These are phyloP conservation scores for Microbotryum scabiosae DNA, from an alignment of 1,284 basidiomycete genomes.

Conservation along the genomic window DNA sequence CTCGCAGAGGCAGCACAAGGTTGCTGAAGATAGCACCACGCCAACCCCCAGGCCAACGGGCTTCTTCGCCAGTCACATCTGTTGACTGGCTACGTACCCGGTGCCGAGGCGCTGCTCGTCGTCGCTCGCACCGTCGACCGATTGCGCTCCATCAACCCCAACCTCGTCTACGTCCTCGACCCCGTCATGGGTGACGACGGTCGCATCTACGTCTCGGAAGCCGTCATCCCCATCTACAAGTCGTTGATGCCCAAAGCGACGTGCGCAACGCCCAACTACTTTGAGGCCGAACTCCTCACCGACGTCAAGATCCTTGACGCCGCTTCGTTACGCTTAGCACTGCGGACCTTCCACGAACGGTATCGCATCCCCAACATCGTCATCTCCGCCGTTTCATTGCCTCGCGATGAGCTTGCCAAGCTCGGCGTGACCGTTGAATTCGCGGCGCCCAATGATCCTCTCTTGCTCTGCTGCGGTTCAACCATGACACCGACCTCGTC, in stretches of 20 bases:
- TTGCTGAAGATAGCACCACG: not conserved
- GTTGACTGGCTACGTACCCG: conserved; percentile 69
- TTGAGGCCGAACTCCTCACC: conserved; percentile 83
- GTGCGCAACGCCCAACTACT: conserved; percentile 96
- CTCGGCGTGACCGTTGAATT: conserved; percentile 8
- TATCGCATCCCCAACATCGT: conserved; percentile 77
- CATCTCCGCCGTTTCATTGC: conserved; percentile 69
- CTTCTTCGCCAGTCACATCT: conserved; percentile 35
- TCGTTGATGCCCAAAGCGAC: conserved; percentile 67
- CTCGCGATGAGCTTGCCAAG: conserved; percentile 33
- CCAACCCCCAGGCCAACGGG: conserved; percentile 27
- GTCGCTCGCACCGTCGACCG: conserved; percentile 58
- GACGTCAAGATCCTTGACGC: conserved; percentile 58
- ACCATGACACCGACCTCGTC: conserved; percentile 35
- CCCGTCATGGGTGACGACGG: conserved; percentile 83
- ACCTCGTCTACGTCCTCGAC: conserved; percentile 56
- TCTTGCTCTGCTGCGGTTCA: conserved; percentile 72
- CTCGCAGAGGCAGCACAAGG: not conserved
- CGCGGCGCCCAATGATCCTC: conserved; percentile 40
- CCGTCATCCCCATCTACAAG: conserved; percentile 83
- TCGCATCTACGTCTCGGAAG: conserved; percentile 73
- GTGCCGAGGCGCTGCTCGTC: conserved; percentile 63
- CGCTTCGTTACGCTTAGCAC: conserved; percentile 57
- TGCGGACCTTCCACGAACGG: conserved; percentile 63
- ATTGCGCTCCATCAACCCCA: conserved; percentile 50